Base-by-base conservation (phyloP, 495 filamentous ascomycete genomes). In the Penicillium ucsense region DNA sequence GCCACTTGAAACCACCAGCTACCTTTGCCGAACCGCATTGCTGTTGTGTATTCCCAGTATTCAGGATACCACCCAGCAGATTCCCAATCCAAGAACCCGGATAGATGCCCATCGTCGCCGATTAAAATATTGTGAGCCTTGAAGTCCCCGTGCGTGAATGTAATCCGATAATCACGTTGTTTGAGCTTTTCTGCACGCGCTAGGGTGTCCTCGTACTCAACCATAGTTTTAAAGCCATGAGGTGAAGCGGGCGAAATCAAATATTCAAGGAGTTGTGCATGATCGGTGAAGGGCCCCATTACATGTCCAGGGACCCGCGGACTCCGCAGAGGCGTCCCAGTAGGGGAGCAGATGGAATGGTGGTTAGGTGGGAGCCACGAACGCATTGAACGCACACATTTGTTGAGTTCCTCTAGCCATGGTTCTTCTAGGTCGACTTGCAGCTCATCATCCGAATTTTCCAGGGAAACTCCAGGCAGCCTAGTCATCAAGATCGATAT, bases 51-150 rank as follows among this genome's bases (percentile, higher is more conserved):
- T 40, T 77, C 76, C 75, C 70, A 76, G 55, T 79, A 77, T 42
- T 67, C 58, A 35, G 73, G 70, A 59, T 72, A 75, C 67, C 68
- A 79, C 27, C 73, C 74, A 35, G 65, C 59, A 3, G 62, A 61
- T 54, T 76, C 73, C 75, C 72, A 77, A 50, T 76, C 74, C 32
- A 78, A 53, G 58, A 80, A 68, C 8, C 67, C 69, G 39, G 68
- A 45, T 20, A 20, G 20, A 20, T 20, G 20, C 20, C 20, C 20
- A 20, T 20, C 20, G 20, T 20, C 20, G 20, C 20, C 20, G 12
- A 50, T 50, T 9, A 51, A 27, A 29, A 45, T 48, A 48, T 52
- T 47, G 41, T 52, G 35, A n/a, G 4, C 31, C 40, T 52, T 52
- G 6, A 52, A 31, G 46, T 53, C 37, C 8, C 45, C 46, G 27